Evolutionary conservation across 208 protist species (phyloP).

Genomic region (Leishmania major): DNA sequence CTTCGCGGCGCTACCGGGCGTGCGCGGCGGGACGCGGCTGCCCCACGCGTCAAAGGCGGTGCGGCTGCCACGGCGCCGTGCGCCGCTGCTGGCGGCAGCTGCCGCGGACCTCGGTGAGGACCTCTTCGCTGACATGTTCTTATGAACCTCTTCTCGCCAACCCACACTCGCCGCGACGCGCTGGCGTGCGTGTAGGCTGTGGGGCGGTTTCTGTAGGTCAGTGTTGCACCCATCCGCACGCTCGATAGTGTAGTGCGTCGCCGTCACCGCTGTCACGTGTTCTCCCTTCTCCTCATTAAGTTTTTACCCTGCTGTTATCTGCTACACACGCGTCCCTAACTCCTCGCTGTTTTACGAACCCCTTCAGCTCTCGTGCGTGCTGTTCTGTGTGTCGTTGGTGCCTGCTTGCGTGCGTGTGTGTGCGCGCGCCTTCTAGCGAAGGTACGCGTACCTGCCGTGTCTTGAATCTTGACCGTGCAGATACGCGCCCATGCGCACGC

Average conservation of each 20-base stretch:
- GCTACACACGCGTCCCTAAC: not conserved
- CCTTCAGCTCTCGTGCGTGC: not conserved
- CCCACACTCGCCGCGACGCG: not conserved
- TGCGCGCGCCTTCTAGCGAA: not conserved
- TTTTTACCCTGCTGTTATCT: slow-evolving; percentile 2
- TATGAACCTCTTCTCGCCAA: slow-evolving; percentile 26
- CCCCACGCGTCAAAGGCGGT: not conserved
- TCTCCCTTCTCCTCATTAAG: not conserved
- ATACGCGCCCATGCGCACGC: not conserved
- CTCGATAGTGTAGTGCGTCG: not conserved
- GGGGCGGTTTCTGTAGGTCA: not conserved
- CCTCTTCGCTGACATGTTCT: slow-evolving; percentile 73
- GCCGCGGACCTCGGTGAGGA: slow-evolving; percentile 41
- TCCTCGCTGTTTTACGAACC: slow-evolving; percentile 22
- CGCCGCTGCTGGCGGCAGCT: slow-evolving; percentile 18
- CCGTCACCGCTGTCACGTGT: not conserved
- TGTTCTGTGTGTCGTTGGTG: not conserved
- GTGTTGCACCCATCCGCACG: not conserved
- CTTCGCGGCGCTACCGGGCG: slow-evolving; percentile 1
- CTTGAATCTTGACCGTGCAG: not conserved
- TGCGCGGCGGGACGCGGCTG: not conserved
- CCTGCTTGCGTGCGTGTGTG: not conserved
- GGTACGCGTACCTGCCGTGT: not conserved
- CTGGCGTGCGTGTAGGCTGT: not conserved
- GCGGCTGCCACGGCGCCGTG: slow-evolving; percentile 20